Base-by-base conservation (phyloP, 257 asterid genomes). In the Lavandula angustifolia region DNA sequence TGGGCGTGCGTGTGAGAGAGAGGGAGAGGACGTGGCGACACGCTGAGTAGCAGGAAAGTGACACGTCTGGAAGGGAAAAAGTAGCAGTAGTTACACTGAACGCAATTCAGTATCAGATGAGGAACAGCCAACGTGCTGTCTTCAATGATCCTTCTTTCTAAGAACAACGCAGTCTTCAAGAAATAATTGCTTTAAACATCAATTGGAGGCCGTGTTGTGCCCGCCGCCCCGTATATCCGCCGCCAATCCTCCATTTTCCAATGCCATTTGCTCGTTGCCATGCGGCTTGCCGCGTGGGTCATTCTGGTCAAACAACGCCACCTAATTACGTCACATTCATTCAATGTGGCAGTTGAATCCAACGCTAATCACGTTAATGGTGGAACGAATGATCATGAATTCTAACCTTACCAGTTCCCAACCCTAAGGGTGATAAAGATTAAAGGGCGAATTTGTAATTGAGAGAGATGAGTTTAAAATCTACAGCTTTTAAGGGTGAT, bases 21-120 rank as follows among this genome's bases (percentile, higher is more conserved):
- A 53, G 51, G 34, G 57, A 70, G 65, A 22, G 27, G 27, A 62
- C 57, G 70, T 62, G 75, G 70, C 70, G 70, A 62, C n/a, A 42
- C 68, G 68, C 6, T 4, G 62, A 55, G 34, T 11, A 49, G 46
- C 40, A 61, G 14, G 69, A 70, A 52, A 52, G 63, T 44, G 75
- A 62, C 75, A 70, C 75, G 75, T 70, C 22, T 60, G 52, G 46
- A 17, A 10, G 13, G 16, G 5, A 17, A 29, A 42, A 31, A 38
- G 61, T 41, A 0, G 50, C 10, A 7, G 33, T 9, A 13, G 32
- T 34, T 13, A 13, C 5, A 49, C 13, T 49, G 22, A 7, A 22
- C 6, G 13, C 7, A n/a, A 41, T 33, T 6, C 6, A 33, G 37
- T 3, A 16, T 40, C 6, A 43, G 64, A 67, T 67, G 41, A 43